Percentiles rank a stretch among this genome's conserved stretches.
phyloP scores from a whole-genome alignment of 1,284 basidiomycete species.

The Pyrrhoderma noxium region DNA sequence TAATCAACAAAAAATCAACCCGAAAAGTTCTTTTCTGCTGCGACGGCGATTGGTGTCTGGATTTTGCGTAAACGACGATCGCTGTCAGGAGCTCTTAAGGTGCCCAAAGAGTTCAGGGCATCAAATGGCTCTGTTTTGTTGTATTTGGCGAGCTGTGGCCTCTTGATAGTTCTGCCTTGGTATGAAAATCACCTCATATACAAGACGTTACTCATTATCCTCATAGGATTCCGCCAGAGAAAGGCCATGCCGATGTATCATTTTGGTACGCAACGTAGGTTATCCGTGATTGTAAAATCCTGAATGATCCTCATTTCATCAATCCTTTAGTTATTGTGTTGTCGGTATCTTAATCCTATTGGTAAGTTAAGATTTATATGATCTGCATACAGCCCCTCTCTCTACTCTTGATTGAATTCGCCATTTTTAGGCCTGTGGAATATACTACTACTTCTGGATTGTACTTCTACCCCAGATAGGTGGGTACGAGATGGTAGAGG shows the following conservation, averaged over 20 bases:
- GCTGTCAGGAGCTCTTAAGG: slow-evolving; percentile 27
- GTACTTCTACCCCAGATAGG: slow-evolving; percentile 27
- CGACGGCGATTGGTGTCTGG: slow-evolving; percentile 35
- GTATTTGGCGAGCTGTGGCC: slow-evolving; percentile 33
- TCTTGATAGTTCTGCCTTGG: slow-evolving; percentile 43
- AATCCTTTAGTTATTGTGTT: slow-evolving; percentile 21
- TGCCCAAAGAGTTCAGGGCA: slow-evolving; percentile 30
- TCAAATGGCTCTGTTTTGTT: slow-evolving; percentile 34
- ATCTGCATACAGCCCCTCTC: no score
- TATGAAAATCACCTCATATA: background rate
- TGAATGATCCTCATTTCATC: background rate
- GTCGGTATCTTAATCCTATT: slow-evolving; percentile 26
- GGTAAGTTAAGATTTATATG: slow-evolving; percentile 4
- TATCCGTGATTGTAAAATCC: background rate
- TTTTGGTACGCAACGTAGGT: slow-evolving; percentile 32
- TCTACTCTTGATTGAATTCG: background rate
- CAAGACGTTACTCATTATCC: background rate
- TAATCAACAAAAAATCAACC: background rate
- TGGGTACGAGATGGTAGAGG: slow-evolving; percentile 29
- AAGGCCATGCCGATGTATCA: slow-evolving; percentile 25
- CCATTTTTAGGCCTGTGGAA: slow-evolving; percentile 23
- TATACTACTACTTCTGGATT: slow-evolving; percentile 32
- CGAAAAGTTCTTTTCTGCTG: slow-evolving; percentile 32
- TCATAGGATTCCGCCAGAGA: slow-evolving; percentile 27
- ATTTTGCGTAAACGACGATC: slow-evolving; percentile 33